These are phyloP conservation scores for Penicillium cinerascens DNA, from an alignment of 495 filamentous ascomycete genomes.

Conservation along the genomic window DNA sequence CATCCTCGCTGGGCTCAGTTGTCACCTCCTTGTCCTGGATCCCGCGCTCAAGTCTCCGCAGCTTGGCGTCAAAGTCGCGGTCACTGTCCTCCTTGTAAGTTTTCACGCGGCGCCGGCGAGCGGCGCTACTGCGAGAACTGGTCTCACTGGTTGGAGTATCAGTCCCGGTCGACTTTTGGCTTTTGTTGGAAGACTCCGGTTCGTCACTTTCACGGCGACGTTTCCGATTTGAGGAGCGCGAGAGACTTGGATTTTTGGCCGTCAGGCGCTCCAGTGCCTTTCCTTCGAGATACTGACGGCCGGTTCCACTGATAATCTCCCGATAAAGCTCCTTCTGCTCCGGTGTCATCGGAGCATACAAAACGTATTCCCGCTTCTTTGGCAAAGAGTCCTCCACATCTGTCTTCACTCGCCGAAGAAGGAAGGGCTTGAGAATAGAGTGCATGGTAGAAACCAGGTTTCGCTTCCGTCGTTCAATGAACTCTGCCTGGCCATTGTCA, in stretches of 20 bases:
- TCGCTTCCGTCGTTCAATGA: conserved; percentile 58
- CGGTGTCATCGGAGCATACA: conserved; percentile 84
- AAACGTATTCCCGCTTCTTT: conserved; percentile 91
- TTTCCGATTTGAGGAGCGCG: conserved; percentile 47
- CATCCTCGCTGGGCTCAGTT: conserved; percentile 46
- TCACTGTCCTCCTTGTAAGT: conserved; percentile 77
- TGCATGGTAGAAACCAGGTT: conserved; percentile 87
- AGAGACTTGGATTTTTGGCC: conserved; percentile 30
- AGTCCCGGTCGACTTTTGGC: conserved; percentile 63
- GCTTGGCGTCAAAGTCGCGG: conserved; percentile 64
- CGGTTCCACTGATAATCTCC: conserved; percentile 74
- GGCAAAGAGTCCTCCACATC: conserved; percentile 90
- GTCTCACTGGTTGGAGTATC: conserved; percentile 60
- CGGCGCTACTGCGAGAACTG: conserved; percentile 33
- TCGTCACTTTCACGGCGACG: conserved; percentile 48
- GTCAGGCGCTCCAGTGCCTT: conserved; percentile 70
- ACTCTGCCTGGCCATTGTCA: conserved; percentile 60
- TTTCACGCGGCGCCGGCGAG: conserved; percentile 43
- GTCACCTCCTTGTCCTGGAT: conserved; percentile 55
- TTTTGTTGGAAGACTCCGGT: conserved; percentile 55
- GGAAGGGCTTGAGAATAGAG: conserved; percentile 85
- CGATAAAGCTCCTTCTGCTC: conserved; percentile 90
- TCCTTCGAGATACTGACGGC: conserved; percentile 75
- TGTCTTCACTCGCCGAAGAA: conserved; percentile 83
- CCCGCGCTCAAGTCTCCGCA: conserved; percentile 57